A percentile compares a stretch with the other conserved stretches of the same genome.
These are phyloP conservation scores for Melampsora larici-populina DNA, from an alignment of 1,284 basidiomycete genomes.

Conservation along the genomic window DNA sequence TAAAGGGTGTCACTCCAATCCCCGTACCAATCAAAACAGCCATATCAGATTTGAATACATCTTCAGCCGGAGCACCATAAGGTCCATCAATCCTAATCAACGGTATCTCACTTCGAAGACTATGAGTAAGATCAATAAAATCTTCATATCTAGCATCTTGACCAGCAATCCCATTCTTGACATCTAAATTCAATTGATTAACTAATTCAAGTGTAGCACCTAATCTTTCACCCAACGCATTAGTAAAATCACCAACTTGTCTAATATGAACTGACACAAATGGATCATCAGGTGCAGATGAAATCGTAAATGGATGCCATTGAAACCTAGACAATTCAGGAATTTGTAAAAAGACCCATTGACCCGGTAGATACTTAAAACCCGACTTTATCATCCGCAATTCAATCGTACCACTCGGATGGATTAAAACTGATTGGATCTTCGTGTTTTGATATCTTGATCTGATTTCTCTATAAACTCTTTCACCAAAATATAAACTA, in stretches of 20 bases:
- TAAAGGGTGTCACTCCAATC: constrained; percentile 80
- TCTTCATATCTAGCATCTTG: constrained; percentile 63
- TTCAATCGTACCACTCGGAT: constrained; percentile 71
- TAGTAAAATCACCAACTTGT: constrained; percentile 83
- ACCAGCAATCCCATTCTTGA: constrained; percentile 66
- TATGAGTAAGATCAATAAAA: constrained; percentile 67
- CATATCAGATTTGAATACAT: constrained; percentile 79
- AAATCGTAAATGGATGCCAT: constrained; percentile 85
- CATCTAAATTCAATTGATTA: constrained; percentile 67
- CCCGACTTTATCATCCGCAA: constrained; percentile 79
- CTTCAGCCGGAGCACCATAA: constrained; percentile 82
- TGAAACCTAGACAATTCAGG: constrained; percentile 76
- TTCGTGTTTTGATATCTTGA: constrained; percentile 66
- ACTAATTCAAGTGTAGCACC: constrained; percentile 73
- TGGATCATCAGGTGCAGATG: constrained; percentile 82
- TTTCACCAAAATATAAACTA: constrained; percentile 76
- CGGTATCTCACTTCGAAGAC: constrained; percentile 59
- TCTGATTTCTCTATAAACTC: constrained; percentile 73
- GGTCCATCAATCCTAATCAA: constrained; percentile 72
- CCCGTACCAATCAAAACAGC: constrained; percentile 83
- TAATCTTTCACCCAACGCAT: constrained; percentile 71
- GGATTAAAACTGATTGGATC: constrained; percentile 63
- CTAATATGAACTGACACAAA: constrained; percentile 83
- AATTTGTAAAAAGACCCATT: constrained; percentile 84
- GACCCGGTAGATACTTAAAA: constrained; percentile 81